phyloP scores from a whole-genome alignment of 2,329 filamentous ascomycete genomes.

The Ophiosphaerella herpotricha region DNA sequence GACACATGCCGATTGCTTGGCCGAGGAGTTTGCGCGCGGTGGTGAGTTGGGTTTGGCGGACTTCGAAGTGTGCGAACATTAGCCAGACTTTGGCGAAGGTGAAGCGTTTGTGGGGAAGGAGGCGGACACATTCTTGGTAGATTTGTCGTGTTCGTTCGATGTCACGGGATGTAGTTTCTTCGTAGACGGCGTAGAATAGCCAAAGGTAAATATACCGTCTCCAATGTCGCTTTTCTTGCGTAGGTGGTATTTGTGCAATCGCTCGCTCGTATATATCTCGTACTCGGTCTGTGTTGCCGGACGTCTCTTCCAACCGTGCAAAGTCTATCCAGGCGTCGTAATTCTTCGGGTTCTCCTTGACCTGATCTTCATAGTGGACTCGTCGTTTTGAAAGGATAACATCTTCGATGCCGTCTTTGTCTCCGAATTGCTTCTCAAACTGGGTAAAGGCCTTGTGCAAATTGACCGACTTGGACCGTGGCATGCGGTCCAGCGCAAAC shows the following conservation, averaged over 20 bases:
- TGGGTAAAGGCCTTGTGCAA: constrained; percentile 95
- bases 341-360: constrained; percentile 93
- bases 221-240: constrained; percentile 97
- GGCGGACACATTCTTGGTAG: constrained; percentile 82
- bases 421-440: constrained; percentile 98
- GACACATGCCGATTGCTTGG: constrained; percentile 88
- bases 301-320: constrained; percentile 83
- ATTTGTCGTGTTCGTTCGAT: constrained; percentile 80
- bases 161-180: constrained; percentile 85
- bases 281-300: constrained; percentile 79
- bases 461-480: constrained; percentile 79
- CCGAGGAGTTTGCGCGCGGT: constrained; percentile 87
- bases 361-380: constrained; percentile 90
- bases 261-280: constrained; percentile 94
- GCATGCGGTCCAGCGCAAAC: constrained; percentile 89
- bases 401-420: constrained; percentile 90
- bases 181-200: constrained; percentile 96
- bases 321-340: constrained; percentile 99
- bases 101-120: constrained; percentile 95
- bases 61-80: constrained; percentile 88
- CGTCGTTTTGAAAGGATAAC: constrained; percentile 93
- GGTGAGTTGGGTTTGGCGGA: constrained; percentile 81
- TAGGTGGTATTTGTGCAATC: constrained; percentile 92
- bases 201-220: constrained; percentile 96
- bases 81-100: constrained; percentile 98